These are phyloP conservation scores for Solanum arcanum DNA, from an alignment of 257 asterid species.

Conservation along the genomic window DNA sequence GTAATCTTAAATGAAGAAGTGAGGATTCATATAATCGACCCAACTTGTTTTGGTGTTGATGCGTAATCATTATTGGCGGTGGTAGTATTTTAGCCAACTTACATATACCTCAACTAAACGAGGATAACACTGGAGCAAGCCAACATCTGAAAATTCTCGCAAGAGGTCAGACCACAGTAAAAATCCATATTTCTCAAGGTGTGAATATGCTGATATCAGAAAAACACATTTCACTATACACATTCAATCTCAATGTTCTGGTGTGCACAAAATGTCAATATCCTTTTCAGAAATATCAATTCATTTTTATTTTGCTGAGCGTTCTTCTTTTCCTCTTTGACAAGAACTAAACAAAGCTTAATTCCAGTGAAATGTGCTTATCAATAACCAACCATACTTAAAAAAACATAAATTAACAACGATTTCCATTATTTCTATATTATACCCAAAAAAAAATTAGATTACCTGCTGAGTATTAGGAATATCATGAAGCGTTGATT, in stretches of 20 bases:
- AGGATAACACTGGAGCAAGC: background rate
- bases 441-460: background rate
- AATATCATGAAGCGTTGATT: constrained; percentile 17
- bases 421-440: background rate
- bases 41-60: background rate
- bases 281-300: background rate
- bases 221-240: background rate
- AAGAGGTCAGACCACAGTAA: background rate
- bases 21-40: background rate
- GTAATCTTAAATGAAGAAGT: background rate
- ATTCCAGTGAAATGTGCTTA: background rate
- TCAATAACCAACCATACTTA: background rate
- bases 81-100: background rate
- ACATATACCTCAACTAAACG: background rate
- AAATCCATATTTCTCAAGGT: background rate
- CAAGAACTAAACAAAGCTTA: background rate
- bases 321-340: background rate
- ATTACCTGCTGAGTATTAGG: constrained; percentile 33
- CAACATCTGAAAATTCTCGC: background rate
- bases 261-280: background rate
- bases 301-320: background rate
- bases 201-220: background rate
- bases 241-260: background rate
- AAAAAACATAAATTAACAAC: background rate
- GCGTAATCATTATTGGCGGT: background rate